These are phyloP conservation scores for Potentilla sterilis DNA, from an alignment of 306 rosid genomes.

Conservation along the genomic window DNA sequence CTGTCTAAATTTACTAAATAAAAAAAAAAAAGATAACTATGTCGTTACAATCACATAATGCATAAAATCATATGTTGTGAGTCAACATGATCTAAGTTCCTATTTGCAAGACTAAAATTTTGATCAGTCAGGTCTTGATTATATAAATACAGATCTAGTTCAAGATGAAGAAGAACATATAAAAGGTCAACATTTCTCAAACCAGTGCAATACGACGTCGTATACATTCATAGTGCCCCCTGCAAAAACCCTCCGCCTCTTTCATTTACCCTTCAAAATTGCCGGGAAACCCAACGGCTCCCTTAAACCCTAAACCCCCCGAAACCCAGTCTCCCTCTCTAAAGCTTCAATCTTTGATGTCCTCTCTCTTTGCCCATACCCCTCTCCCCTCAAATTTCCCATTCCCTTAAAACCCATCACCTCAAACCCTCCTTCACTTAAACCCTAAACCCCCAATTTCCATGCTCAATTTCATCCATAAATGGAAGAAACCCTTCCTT, in stretches of 20 bases:
- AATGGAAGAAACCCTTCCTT: slow-evolving; percentile 26
- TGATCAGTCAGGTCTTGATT: too few species aligned
- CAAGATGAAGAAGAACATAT: too few species aligned
- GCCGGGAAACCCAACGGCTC: slow-evolving; percentile 45
- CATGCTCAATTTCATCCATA: slow-evolving; percentile 38
- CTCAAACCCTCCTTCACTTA: not conserved
- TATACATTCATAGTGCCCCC: not conserved
- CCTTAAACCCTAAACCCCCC: slow-evolving; percentile 30
- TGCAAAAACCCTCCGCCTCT: not conserved
- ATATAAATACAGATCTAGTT: too few species aligned
- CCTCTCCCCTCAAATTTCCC: not conserved
- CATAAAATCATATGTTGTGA: too few species aligned
- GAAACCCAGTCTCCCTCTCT: slow-evolving; percentile 4
- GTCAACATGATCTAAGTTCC: too few species aligned
- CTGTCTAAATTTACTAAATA: too few species aligned
- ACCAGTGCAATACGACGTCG: not conserved
- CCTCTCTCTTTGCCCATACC: not conserved
- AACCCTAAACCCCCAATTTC: slow-evolving; percentile 29
- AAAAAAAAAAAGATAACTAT: fast-evolving
- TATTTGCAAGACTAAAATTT: too few species aligned
- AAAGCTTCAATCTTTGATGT: slow-evolving; percentile 12
- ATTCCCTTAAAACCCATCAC: not conserved
- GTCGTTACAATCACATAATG: too few species aligned
- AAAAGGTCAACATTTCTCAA: not conserved
- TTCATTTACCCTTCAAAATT: slow-evolving; percentile 26